Evolutionary conservation across 331 rosid species (phyloP).

Genomic region (Saraca asoca): DNA sequence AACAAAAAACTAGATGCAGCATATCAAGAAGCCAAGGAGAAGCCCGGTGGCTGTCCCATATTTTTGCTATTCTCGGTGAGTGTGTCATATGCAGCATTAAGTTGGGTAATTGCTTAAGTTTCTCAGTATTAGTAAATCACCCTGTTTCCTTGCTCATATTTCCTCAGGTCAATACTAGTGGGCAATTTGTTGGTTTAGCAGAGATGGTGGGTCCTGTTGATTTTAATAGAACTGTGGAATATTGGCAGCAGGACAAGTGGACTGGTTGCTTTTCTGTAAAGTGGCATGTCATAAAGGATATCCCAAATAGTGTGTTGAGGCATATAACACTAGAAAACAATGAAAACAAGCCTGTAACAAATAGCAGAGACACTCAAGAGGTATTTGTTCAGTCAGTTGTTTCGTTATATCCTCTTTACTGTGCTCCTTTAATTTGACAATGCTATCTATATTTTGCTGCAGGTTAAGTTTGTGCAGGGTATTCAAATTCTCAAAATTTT

Average conservation of each 20-base stretch:
- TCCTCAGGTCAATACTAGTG: slow-evolving; percentile 66
- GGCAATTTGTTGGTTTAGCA: slow-evolving; percentile 71
- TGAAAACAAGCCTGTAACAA: slow-evolving; percentile 70
- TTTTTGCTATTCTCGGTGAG: slow-evolving; percentile 65
- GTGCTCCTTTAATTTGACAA: background rate
- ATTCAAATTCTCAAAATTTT: slow-evolving; percentile 52
- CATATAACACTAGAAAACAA: slow-evolving; percentile 66
- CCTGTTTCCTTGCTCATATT: background rate
- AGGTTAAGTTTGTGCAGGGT: slow-evolving; percentile 63
- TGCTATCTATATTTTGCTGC: slow-evolving; percentile 11
- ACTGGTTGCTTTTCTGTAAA: slow-evolving; percentile 66
- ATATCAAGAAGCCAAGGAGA: slow-evolving; percentile 54
- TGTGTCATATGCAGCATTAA: slow-evolving; percentile 5
- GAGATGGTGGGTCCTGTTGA: slow-evolving; percentile 71
- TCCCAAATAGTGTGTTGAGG: slow-evolving; percentile 55
- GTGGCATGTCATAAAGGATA: slow-evolving; percentile 73
- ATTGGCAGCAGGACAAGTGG: slow-evolving; percentile 84
- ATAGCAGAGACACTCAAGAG: slow-evolving; percentile 79
- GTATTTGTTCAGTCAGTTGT: slow-evolving; percentile 38
- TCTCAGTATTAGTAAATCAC: slow-evolving; percentile 7
- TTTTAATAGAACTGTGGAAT: slow-evolving; percentile 51
- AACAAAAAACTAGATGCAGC: slow-evolving; percentile 59
- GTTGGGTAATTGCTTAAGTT: slow-evolving; percentile 5
- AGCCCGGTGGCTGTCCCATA: slow-evolving; percentile 46
- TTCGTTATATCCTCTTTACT: slow-evolving; percentile 7